Evolutionary conservation across 352 stramenopile species (phyloP), one percentile per base, ranked within the genome.

Genomic region (Pythium brachiatum): DNA sequence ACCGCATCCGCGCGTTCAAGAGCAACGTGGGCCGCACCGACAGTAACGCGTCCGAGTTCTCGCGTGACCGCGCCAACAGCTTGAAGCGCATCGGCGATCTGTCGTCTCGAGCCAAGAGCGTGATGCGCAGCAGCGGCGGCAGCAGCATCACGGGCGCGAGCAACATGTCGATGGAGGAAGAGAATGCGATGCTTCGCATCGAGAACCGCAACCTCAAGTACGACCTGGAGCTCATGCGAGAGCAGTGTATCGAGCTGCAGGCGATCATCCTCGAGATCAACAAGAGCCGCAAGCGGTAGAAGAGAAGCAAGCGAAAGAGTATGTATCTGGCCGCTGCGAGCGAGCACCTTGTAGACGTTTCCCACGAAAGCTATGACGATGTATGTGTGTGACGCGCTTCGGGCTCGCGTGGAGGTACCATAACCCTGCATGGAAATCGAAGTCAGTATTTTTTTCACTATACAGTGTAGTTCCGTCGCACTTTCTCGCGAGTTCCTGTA

Each of bases 211-310:
- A 94, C 68, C 68, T 94, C 56, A 88, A 90, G 66, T 94, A 92
- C 74, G 85, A 94, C 57, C 67, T 94, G 6, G 85, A 94, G 76
- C 76, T 94, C 48, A 94, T 94, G 85, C 85, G 85, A 29, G 85
- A 94, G 68, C 85, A 94, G 73, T 94, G 85, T 64, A 92, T 94
- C 51, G 85, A 94, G 61, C 60, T 94, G 52, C 85, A 94, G 53
- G 78, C 85, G 53, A 94, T 94, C 67, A 94, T 94, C 57, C 77
- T 94, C 44, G 85, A 94, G 78, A 94, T 94, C 71, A 92, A 94
- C 81, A 91, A 90, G 73, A 92, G 85, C 64, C 81, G 85, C 53
- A 94, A 94, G 76, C 79, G 85, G 70, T 94, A 86, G 21, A 29
- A 57, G n/a, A 41, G 32, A n/a, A 23, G 7, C 6, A 7, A 21